phyloP scores from a whole-genome alignment of 108 stramenopile genomes.

The Fragilaria crotonensis region DNA sequence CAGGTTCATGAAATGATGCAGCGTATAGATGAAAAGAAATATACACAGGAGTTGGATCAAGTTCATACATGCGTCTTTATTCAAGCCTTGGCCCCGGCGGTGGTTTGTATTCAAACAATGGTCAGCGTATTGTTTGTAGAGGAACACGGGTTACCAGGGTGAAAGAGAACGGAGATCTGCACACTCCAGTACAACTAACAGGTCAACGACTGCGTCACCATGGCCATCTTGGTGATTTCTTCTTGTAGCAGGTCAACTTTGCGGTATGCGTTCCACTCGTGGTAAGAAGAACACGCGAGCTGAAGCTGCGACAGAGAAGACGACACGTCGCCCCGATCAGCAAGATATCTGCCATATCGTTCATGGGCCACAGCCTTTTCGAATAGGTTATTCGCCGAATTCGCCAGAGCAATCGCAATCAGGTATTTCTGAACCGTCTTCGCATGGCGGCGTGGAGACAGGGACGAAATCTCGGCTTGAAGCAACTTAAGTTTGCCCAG shows the following conservation, averaged over 20 bases:
- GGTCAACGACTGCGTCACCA: no score
- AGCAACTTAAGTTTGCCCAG: background rate
- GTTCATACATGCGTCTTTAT: constrained; percentile 47
- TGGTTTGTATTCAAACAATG: constrained; percentile 34
- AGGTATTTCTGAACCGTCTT: background rate
- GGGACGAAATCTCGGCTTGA: background rate
- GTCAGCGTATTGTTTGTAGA: constrained; percentile 18
- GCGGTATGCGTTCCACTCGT: background rate
- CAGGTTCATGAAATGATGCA: constrained; percentile 8
- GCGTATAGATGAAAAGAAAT: no score
- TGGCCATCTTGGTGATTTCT: background rate
- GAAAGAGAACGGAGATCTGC: no score
- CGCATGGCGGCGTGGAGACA: background rate
- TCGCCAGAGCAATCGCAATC: background rate
- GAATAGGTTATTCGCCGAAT: background rate
- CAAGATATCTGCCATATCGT: background rate
- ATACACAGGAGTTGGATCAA: constrained; percentile 30
- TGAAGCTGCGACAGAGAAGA: background rate
- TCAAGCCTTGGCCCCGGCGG: constrained; percentile 43
- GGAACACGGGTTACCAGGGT: no score
- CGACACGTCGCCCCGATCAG: background rate
- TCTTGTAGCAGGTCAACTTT: background rate
- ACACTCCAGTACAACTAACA: no score
- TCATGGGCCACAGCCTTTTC: background rate
- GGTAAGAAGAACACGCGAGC: background rate